phyloP scores from a whole-genome alignment of 2,329 filamentous ascomycete genomes.

The Alternaria sp. region DNA sequence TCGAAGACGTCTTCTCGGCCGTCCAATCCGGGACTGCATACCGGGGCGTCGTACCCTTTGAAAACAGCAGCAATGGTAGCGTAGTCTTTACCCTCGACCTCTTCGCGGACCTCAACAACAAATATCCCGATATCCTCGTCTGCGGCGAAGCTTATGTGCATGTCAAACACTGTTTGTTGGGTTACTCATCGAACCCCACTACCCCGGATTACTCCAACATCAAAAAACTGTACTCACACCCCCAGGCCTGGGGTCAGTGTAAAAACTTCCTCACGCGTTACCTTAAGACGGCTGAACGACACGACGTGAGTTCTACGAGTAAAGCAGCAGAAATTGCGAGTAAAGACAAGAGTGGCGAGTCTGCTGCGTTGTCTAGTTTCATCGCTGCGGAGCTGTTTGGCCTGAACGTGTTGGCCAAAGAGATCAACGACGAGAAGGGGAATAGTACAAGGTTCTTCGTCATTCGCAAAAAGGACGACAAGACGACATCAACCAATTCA shows the following conservation, averaged over 20 bases:
- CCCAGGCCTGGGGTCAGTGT: slow-evolving; percentile 95
- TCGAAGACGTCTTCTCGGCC: slow-evolving; percentile 77
- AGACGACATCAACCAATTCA: not conserved
- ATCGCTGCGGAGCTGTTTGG: slow-evolving; percentile 74
- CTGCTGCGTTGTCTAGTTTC: slow-evolving; percentile 79
- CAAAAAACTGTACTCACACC: slow-evolving; percentile 85
- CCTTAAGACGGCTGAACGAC: slow-evolving; percentile 76
- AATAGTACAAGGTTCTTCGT: slow-evolving; percentile 85
- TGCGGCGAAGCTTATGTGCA: slow-evolving; percentile 85
- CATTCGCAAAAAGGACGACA: slow-evolving; percentile 45
- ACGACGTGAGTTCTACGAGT: slow-evolving; percentile 87
- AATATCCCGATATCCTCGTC: slow-evolving; percentile 74
- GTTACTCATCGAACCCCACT: slow-evolving; percentile 42
- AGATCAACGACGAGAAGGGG: slow-evolving; percentile 76
- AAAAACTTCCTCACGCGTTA: slow-evolving; percentile 73
- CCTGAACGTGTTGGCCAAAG: slow-evolving; percentile 72
- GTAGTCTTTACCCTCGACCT: slow-evolving; percentile 91
- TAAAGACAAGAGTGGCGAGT: slow-evolving; percentile 65
- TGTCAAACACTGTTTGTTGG: slow-evolving; percentile 88
- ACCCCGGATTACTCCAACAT: slow-evolving; percentile 59
- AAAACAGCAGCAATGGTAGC: slow-evolving; percentile 94
- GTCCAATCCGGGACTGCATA: slow-evolving; percentile 72
- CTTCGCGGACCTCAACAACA: slow-evolving; percentile 74
- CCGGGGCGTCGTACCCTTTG: slow-evolving; percentile 89
- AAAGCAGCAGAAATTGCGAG: slow-evolving; percentile 80